A percentile compares a stretch with the other conserved stretches of the same genome.
These are phyloP conservation scores for Pneumocystis murina DNA, from an alignment of 1,139 yeast species.

Conservation along the genomic window DNA sequence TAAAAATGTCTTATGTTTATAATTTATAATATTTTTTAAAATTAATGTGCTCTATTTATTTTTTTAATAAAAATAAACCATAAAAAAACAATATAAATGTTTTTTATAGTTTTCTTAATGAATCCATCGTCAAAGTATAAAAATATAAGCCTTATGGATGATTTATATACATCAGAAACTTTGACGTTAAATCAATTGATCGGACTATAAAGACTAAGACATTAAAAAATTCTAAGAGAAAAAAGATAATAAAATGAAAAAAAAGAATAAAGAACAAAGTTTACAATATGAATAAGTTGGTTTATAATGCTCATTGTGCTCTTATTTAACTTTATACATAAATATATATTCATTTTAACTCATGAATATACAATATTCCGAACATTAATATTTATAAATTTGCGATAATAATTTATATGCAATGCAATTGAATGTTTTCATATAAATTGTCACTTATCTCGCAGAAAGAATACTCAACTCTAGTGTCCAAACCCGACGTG, in stretches of 20 bases:
- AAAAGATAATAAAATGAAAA: background rate
- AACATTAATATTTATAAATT: background rate
- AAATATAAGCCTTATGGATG: no score
- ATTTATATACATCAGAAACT: no score
- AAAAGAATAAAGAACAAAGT: background rate
- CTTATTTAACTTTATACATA: background rate
- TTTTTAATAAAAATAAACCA: background rate
- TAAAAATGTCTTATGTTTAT: background rate
- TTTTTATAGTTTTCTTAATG: no score
- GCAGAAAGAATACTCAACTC: constrained; percentile 34
- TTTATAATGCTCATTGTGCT: background rate
- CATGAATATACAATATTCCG: background rate
- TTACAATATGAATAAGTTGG: background rate
- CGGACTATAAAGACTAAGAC: no score
- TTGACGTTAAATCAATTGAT: no score
- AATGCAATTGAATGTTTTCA: background rate
- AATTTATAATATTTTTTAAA: background rate
- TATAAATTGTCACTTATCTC: background rate
- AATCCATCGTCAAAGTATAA: no score
- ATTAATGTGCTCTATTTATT: background rate
- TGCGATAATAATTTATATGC: background rate
- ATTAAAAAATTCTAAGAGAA: no score
- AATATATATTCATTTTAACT: background rate
- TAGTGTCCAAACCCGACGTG: constrained; percentile 73
- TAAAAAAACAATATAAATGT: no score